Percentiles rank a stretch among this genome's conserved stretches.
phyloP scores from a whole-genome alignment of 345 rosid genomes.

The Corchorus olitorius region DNA sequence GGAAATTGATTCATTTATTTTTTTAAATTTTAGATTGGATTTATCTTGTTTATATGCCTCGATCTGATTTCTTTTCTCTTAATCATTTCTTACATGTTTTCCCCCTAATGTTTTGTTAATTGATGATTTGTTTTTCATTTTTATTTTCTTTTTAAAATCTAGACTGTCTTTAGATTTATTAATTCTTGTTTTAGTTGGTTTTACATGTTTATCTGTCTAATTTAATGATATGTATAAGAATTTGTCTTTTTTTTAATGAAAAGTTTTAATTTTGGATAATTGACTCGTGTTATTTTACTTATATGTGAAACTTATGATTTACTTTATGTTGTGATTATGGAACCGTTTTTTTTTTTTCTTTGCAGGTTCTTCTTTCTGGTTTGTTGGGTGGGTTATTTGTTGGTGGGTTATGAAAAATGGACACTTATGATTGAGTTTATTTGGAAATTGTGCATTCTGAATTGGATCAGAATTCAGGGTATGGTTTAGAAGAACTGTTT shows the following conservation, averaged over 20 bases:
- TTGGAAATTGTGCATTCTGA: background rate
- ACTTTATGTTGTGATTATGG: background rate
- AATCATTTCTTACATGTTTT: background rate
- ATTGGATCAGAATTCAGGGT: background rate
- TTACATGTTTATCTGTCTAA: background rate
- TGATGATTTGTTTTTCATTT: background rate
- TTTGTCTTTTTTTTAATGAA: too few relatives aligned
- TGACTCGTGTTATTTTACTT: background rate
- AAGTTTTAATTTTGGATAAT: background rate
- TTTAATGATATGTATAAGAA: too few relatives aligned
- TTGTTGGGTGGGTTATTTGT: background rate
- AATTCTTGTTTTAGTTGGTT: background rate
- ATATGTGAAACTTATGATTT: background rate
- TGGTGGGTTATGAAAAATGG: background rate
- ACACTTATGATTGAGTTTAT: background rate
- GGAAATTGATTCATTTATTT: background rate
- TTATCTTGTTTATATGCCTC: background rate
- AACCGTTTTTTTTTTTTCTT: background rate
- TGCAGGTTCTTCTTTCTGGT: constrained; percentile 17
- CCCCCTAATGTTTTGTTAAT: background rate
- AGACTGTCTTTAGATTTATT: background rate
- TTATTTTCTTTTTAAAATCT: background rate
- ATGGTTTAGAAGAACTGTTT: background rate
- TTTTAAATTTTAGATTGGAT: background rate
- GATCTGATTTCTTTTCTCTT: background rate